phyloP scores from a whole-genome alignment of 257 asterid genomes.

The Catharanthus roseus region DNA sequence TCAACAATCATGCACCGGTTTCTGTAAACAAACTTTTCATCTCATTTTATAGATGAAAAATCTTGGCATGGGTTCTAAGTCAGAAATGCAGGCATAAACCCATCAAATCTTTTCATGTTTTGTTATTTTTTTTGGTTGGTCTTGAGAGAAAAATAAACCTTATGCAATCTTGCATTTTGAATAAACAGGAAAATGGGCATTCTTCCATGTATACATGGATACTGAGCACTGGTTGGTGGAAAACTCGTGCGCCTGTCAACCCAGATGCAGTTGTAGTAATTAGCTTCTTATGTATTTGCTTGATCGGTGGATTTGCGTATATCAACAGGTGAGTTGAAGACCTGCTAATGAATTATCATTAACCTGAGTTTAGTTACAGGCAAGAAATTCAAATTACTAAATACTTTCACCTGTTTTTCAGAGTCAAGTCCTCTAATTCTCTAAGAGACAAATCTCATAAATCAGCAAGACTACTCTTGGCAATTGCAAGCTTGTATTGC shows the following conservation, averaged over 20 bases:
- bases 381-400: not conserved
- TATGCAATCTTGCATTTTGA: conserved; percentile 2
- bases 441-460: conserved; percentile 29
- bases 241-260: conserved; percentile 28
- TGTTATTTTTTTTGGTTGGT: not conserved
- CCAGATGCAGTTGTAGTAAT: conserved; percentile 54
- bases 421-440: conserved; percentile 27
- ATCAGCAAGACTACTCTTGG: conserved; percentile 40
- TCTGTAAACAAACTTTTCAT: not conserved
- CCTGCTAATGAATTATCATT: conserved; percentile 1
- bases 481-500: conserved; percentile 46
- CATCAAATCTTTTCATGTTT: not conserved
- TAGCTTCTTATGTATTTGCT: conserved; percentile 3
- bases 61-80: not conserved
- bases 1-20: no score
- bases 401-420: not conserved
- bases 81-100: not conserved
- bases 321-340: conserved; percentile 1
- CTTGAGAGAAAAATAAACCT: not conserved
- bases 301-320: conserved; percentile 26
- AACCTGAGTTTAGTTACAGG: not conserved
- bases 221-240: conserved; percentile 95
- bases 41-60: not conserved
- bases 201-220: conserved; percentile 82
- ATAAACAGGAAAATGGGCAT: conserved; percentile 74